Conservation (phyloP, 768 basidiomycete species). For the Strobilomyces echinocephalus region DNA sequence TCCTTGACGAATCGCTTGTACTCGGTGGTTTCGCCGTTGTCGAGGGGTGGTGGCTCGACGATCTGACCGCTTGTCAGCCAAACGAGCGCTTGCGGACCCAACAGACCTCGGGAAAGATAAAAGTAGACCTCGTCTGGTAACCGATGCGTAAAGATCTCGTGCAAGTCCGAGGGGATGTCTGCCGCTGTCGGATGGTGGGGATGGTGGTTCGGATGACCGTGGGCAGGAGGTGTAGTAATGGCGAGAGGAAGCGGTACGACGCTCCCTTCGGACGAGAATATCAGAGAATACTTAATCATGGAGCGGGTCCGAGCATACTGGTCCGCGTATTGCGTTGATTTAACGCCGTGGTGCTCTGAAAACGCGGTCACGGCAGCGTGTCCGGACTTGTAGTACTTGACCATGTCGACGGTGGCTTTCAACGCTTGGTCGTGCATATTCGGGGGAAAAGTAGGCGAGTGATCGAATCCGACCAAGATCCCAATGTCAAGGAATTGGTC, state of each 20-base stretch:
- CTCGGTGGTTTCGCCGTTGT: slow-evolving; percentile 93
- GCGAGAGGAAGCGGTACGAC: slow-evolving; percentile 80
- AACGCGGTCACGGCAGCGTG: slow-evolving; percentile 74
- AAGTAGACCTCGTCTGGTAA: slow-evolving; percentile 96
- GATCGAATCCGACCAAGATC: slow-evolving; percentile 87
- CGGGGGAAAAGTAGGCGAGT: slow-evolving; percentile 75
- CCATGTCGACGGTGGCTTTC: slow-evolving; percentile 86
- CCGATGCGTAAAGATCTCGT: slow-evolving; percentile 91
- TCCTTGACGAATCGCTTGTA: slow-evolving; percentile 95
- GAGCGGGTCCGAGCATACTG: slow-evolving; percentile 84
- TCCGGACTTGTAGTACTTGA: slow-evolving; percentile 89
- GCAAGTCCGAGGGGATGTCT: slow-evolving; percentile 87
- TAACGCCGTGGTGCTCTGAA: slow-evolving; percentile 78
- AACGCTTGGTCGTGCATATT: slow-evolving; percentile 75
- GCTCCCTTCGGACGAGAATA: slow-evolving; percentile 81
- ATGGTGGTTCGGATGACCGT: slow-evolving; percentile 52
- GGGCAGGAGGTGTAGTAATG: slow-evolving; percentile 44
- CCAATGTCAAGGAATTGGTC: slow-evolving; percentile 95
- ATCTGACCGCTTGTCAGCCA: slow-evolving; percentile 90
- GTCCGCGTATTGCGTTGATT: slow-evolving; percentile 74
- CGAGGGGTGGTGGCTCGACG: slow-evolving; percentile 81
- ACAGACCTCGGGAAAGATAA: slow-evolving; percentile 88
- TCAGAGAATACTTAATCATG: slow-evolving; percentile 88
- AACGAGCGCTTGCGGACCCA: slow-evolving; percentile 87
- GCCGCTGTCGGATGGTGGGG: slow-evolving; percentile 69